These are phyloP conservation scores for Dactylellina sp. DNA, from an alignment of 2,329 filamentous ascomycete species.

Conservation along the genomic window DNA sequence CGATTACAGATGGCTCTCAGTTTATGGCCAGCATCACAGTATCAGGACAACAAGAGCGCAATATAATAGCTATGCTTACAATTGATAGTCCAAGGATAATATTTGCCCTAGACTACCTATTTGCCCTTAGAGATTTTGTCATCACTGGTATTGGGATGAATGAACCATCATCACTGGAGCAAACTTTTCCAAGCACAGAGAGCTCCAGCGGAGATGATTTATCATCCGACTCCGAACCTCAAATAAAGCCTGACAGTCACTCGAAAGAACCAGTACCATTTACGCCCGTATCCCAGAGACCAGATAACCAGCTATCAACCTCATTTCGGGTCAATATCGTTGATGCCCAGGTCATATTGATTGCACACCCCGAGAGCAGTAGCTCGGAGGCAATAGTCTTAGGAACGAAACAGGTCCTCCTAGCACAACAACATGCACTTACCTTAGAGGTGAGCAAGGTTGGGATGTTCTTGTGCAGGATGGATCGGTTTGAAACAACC, in stretches of 20 bases:
- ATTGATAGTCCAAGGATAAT: constrained; percentile 95
- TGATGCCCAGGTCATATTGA: constrained; percentile 94
- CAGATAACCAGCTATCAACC: constrained; percentile 71
- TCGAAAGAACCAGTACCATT: neutral
- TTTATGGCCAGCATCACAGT: constrained; percentile 98
- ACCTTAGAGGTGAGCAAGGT: constrained; percentile 93
- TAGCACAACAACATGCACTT: constrained; percentile 92
- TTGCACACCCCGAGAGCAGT: constrained; percentile 89
- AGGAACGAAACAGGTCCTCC: constrained; percentile 89
- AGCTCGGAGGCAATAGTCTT: constrained; percentile 96
- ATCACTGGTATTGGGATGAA: constrained; percentile 75
- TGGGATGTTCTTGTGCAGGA: constrained; percentile 97
- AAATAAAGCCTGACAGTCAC: constrained; percentile 1
- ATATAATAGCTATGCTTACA: constrained; percentile 88
- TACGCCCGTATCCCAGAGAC: neutral
- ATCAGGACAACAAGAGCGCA: constrained; percentile 82
- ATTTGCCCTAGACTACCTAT: constrained; percentile 94
- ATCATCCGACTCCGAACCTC: constrained; percentile 36
- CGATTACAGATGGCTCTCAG: constrained; percentile 94
- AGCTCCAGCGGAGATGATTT: constrained; percentile 70
- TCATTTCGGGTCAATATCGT: constrained; percentile 94
- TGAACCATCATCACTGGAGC: constrained; percentile 64
- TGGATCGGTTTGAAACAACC: constrained; percentile 95
- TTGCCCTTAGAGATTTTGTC: constrained; percentile 86
- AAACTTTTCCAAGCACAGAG: constrained; percentile 63